phyloP scores from a whole-genome alignment of 2,329 filamentous ascomycete species.

The Zopfia rhizophila region DNA sequence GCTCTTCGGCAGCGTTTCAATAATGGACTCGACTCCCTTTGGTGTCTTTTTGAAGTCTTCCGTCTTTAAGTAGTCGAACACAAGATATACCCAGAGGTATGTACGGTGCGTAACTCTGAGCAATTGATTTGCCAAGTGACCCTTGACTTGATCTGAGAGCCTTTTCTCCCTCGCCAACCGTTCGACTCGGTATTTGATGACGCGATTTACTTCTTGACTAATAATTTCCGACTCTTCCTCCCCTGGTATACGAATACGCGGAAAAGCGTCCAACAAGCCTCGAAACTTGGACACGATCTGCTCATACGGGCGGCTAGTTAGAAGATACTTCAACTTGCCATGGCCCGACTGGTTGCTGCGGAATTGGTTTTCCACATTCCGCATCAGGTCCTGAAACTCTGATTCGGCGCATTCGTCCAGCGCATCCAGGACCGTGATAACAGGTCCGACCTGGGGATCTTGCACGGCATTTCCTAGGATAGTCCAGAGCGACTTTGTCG shows the following conservation, averaged over 20 bases:
- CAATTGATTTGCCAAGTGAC: slow-evolving; percentile 18
- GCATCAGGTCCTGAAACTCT: slow-evolving; percentile 26
- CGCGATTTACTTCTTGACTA: slow-evolving; percentile 29
- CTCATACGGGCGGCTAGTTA: slow-evolving; percentile 33
- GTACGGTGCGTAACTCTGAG: slow-evolving; percentile 28
- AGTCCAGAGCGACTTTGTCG: slow-evolving; percentile 29
- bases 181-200: slow-evolving; percentile 27
- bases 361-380: slow-evolving; percentile 21
- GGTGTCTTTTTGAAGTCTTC: slow-evolving; percentile 22
- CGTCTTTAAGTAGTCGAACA: slow-evolving; percentile 22
- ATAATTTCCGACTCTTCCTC: slow-evolving; percentile 32
- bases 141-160: slow-evolving; percentile 23
- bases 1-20: slow-evolving; percentile 18
- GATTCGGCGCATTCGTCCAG: slow-evolving; percentile 28
- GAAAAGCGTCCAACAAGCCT: slow-evolving; percentile 22
- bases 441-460: slow-evolving; percentile 22
- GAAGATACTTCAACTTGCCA: slow-evolving; percentile 23
- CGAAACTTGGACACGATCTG: slow-evolving; percentile 23
- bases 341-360: slow-evolving; percentile 12
- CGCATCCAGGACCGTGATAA: slow-evolving; percentile 30
- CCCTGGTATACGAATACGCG: slow-evolving; percentile 30
- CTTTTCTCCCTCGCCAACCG: slow-evolving; percentile 21
- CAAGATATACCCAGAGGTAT: slow-evolving; percentile 31
- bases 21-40: slow-evolving; percentile 16
- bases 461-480: slow-evolving; percentile 21